phyloP scores from a whole-genome alignment of 2,329 filamentous ascomycete genomes.

The Diaporthe caulivora region DNA sequence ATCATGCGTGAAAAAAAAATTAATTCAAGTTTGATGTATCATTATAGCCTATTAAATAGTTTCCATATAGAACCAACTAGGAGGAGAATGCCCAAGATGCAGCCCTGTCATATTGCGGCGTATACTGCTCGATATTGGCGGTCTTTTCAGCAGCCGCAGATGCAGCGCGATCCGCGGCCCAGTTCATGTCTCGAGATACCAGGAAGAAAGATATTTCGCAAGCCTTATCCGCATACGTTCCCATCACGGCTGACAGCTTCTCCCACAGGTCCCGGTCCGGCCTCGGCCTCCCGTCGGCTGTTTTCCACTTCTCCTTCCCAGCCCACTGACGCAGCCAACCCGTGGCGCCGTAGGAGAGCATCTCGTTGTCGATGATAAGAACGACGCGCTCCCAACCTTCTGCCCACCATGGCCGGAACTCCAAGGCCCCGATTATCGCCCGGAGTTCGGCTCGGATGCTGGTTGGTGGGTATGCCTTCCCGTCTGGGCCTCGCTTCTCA shows the following conservation, averaged over 20 bases:
- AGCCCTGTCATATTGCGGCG: constrained; percentile 8
- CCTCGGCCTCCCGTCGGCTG: constrained; percentile 3
- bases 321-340: constrained; percentile 26
- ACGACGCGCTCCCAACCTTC: constrained; percentile 27
- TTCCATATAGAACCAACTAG: background rate
- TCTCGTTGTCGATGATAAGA: constrained; percentile 24
- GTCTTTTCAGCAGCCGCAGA: constrained; percentile 2
- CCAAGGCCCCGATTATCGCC: constrained; percentile 18
- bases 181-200: constrained; percentile 12
- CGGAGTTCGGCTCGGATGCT: constrained; percentile 22
- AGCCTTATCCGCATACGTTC: constrained; percentile 5
- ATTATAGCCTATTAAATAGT: background rate
- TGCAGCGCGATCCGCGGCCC: constrained; percentile 17
- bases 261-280: constrained; percentile 22
- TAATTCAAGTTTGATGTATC: background rate
- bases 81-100: constrained; percentile 17
- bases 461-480: constrained; percentile 5
- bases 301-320: constrained; percentile 23
- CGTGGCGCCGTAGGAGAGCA: constrained; percentile 15
- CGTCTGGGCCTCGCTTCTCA: constrained; percentile 28
- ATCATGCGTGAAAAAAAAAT: background rate
- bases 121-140: background rate
- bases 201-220: constrained; percentile 20
- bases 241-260: constrained; percentile 17
- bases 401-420: constrained; percentile 27